Conservation (phyloP, 805 yeast species). For the Saccharomycopsis fibuligera region DNA sequence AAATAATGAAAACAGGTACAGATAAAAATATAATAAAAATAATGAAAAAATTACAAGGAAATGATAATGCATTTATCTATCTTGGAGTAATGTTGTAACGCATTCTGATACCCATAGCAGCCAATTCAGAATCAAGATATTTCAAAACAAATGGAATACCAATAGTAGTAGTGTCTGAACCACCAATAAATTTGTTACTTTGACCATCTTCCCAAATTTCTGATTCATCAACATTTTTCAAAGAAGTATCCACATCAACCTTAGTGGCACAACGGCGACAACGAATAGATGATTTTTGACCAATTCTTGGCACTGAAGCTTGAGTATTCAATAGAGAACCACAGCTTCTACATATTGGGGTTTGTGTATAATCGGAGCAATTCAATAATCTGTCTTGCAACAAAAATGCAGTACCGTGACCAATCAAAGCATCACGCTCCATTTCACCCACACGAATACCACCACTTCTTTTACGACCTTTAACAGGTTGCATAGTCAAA, state of each 20-base stretch:
- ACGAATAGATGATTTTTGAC: constrained; percentile 67
- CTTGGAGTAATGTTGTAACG: constrained; percentile 14
- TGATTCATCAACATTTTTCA: constrained; percentile 51
- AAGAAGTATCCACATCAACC: constrained; percentile 38
- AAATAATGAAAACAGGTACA: neutral
- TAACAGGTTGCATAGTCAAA: constrained; percentile 98
- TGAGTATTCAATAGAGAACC: constrained; percentile 90
- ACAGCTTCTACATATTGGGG: constrained; percentile 84
- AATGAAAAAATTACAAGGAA: too few species aligned
- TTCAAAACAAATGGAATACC: constrained; percentile 96
- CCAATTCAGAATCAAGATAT: constrained; percentile 88
- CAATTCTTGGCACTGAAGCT: constrained; percentile 84
- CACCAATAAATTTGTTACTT: constrained; percentile 87
- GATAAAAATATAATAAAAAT: neutral
- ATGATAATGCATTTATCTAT: neutral
- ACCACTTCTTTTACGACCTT: constrained; percentile 97
- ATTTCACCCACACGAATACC: constrained; percentile 99
- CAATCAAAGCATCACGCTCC: constrained; percentile 99
- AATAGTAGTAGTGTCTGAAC: constrained; percentile 87
- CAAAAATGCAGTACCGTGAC: constrained; percentile 94
- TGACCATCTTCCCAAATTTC: constrained; percentile 97
- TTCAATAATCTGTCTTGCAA: constrained; percentile 91
- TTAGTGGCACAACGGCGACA: constrained; percentile 88
- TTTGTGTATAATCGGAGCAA: constrained; percentile 92
- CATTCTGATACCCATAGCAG: constrained; percentile 97